Evolutionary conservation across 176 grass and related monocot species (phyloP).

Genomic region (Eleusine indica): DNA sequence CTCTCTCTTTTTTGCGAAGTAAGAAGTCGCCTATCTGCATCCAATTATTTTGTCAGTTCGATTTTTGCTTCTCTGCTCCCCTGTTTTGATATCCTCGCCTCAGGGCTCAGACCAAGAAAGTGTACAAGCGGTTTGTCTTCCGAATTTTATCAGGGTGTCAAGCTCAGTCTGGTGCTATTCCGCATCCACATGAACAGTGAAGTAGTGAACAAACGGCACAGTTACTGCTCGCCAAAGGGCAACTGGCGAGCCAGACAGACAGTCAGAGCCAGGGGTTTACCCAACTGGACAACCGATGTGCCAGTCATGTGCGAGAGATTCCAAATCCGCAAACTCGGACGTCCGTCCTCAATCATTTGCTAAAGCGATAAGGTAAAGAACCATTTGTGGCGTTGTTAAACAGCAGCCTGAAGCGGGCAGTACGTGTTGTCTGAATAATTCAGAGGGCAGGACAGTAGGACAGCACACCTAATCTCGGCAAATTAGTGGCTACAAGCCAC

Average conservation of each 20-base stretch:
- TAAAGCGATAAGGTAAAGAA: conserved; percentile 44
- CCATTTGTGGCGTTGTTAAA: conserved; percentile 24
- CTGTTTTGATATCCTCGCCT: background rate
- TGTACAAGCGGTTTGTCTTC: background rate
- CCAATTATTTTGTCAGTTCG: too few species aligned
- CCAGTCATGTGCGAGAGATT: conserved; percentile 35
- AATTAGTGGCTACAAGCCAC: conserved; percentile 25
- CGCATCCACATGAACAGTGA: background rate
- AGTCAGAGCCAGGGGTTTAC: background rate
- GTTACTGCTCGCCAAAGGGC: background rate
- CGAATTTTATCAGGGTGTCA: background rate
- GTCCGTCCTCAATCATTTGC: conserved; percentile 29
- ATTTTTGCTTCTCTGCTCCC: background rate
- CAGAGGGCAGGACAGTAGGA: conserved; percentile 26
- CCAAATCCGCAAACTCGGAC: conserved; percentile 26
- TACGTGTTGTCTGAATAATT: conserved; percentile 34
- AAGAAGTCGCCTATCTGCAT: too few species aligned
- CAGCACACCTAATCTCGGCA: conserved; percentile 29
- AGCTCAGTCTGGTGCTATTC: background rate
- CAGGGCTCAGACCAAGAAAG: background rate
- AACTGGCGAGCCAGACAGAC: background rate
- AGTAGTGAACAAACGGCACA: background rate
- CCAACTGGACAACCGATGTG: conserved; percentile 29
- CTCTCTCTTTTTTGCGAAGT: too few species aligned
- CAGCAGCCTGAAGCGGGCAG: background rate